Evolutionary conservation across 768 basidiomycete species (phyloP).

Genomic region (Phylloporus arenicola): DNA sequence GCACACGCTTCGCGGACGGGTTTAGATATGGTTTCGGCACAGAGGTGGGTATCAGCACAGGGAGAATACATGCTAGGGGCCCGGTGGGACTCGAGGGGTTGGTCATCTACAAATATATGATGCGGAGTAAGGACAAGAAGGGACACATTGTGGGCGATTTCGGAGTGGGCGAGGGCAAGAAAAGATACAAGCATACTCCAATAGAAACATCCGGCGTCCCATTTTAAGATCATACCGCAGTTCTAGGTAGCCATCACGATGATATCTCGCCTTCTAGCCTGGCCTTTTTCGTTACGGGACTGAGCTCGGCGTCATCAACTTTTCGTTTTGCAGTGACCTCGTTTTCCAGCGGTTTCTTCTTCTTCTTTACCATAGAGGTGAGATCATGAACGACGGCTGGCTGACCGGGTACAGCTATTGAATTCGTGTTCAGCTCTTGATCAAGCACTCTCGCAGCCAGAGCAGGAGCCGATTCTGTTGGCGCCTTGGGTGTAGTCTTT

Average conservation of each 20-base stretch:
- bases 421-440: constrained; percentile 52
- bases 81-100: constrained; percentile 93
- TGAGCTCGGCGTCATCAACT: constrained; percentile 53
- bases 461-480: constrained; percentile 57
- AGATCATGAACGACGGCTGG: constrained; percentile 67
- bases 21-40: constrained; percentile 97
- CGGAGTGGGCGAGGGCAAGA: constrained; percentile 63
- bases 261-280: constrained; percentile 41
- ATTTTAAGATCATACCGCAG: constrained; percentile 16
- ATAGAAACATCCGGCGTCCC: constrained; percentile 19
- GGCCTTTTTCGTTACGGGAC: constrained; percentile 54
- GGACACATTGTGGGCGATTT: constrained; percentile 91
- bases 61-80: constrained; percentile 92
- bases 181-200: constrained; percentile 61
- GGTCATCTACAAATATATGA: constrained; percentile 94
- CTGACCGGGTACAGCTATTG: constrained; percentile 31
- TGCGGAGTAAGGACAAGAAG: constrained; percentile 63
- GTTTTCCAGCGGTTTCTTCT: constrained; percentile 50
- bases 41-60: constrained; percentile 96
- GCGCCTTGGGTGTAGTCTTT: constrained; percentile 70
- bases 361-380: constrained; percentile 82
- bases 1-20: constrained; percentile 94
- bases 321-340: constrained; percentile 56
- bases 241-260: constrained; percentile 13
- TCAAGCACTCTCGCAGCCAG: constrained; percentile 68